Base-by-base conservation (phyloP, 495 filamentous ascomycete genomes). In the Neurospora tetrasperma region DNA sequence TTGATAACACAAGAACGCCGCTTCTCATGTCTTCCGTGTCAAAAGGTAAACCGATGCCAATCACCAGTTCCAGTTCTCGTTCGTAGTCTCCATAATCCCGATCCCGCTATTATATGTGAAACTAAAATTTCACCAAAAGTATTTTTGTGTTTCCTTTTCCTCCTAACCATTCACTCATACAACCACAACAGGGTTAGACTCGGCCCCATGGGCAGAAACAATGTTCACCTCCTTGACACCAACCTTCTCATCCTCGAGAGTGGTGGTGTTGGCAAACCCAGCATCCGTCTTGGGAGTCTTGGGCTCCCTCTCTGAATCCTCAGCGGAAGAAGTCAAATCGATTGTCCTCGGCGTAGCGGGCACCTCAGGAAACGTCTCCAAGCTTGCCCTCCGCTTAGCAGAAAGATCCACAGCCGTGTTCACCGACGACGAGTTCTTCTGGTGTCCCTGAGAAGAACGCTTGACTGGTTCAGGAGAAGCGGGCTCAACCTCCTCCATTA, bases 381-480 rank as follows among this genome's bases (percentile, higher is more conserved):
- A 39, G 48, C 69, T 43, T 12, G 40, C 43, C 20, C 70, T 27
- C 6, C 70, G 40, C 74, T 71, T 38, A 35, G 59, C 42, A 69
- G 54, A 42, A 20, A n/a, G 41, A 39, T 75, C 20, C n/a, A 79
- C 75, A 39, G 78, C 71, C 39, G 78, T 80, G 73, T 73, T 76
- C n/a, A 80, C 75, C 0, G 79, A 81, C 1, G 80, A 80, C 3
- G 80, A 75, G 69, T 80, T 78, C 71, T 78, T 81, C 9, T 70
- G 72, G 71, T 82, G 77, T 14, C 75, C 69, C 40, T 74, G 74
- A n/a, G 54, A 48, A 10, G 71, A 70, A 39, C n/a, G 31, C 41
- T 68, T 69, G 11, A 62, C 74, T 1, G 71, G 8, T 11, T 44
- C 70, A 23, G 42, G 68, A 8, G 71, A 59, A 14, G 39, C 54